These are phyloP conservation scores for Fremontodendron californicum DNA, from an alignment of 345 rosid species.

Conservation along the genomic window DNA sequence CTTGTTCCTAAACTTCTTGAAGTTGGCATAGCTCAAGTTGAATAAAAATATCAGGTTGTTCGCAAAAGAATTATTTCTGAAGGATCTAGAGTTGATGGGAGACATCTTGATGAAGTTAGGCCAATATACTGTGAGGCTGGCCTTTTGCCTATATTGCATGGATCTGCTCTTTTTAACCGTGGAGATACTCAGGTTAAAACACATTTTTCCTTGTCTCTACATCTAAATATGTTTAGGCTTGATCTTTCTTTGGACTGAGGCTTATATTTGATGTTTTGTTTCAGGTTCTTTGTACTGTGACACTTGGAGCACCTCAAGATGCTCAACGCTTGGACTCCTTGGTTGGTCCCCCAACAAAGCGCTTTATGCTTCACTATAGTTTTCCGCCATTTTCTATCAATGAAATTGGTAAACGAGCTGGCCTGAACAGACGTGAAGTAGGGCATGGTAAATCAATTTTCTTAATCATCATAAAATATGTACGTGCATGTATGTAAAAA, in stretches of 20 bases:
- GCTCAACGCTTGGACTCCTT: slow-evolving; percentile 82
- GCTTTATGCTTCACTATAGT: slow-evolving; percentile 97
- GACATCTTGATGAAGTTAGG: slow-evolving; percentile 83
- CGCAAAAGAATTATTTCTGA: slow-evolving; percentile 79
- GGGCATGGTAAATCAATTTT: slow-evolving; percentile 69
- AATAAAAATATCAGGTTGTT: slow-evolving; percentile 54
- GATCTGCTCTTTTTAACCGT: slow-evolving; percentile 86
- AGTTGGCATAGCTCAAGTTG: slow-evolving; percentile 15
- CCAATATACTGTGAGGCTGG: slow-evolving; percentile 74
- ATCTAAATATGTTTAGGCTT: not conserved
- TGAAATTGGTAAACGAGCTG: slow-evolving; percentile 89
- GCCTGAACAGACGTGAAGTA: slow-evolving; percentile 98
- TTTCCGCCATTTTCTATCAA: slow-evolving; percentile 93
- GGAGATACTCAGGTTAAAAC: slow-evolving; percentile 89
- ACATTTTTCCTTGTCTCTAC: not conserved
- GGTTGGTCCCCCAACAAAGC: slow-evolving; percentile 89
- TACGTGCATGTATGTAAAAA: not conserved
- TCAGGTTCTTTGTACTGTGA: slow-evolving; percentile 90
- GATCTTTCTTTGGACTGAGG: not conserved
- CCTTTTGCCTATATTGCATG: slow-evolving; percentile 67
- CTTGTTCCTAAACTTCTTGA: slow-evolving; percentile 20
- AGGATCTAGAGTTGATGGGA: slow-evolving; percentile 89
- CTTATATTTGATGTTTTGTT: slow-evolving; percentile 8
- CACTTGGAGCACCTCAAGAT: slow-evolving; percentile 90
- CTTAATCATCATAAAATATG: not conserved